A percentile compares a stretch with the other conserved stretches of the same genome.
These are phyloP conservation scores for Phaeotremella skinneri DNA, from an alignment of 768 basidiomycete species.

Conservation along the genomic window DNA sequence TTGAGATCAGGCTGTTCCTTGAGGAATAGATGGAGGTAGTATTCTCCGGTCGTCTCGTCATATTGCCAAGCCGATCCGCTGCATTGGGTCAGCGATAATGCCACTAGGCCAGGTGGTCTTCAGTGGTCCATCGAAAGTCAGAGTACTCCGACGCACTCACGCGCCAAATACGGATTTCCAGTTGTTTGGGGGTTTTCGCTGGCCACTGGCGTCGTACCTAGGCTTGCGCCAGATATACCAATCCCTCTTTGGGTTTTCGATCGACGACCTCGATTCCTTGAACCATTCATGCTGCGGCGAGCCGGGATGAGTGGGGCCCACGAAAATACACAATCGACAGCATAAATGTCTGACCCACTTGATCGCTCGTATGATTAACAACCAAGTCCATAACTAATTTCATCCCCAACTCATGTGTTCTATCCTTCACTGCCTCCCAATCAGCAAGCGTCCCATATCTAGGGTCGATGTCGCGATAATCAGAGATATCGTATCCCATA, in stretches of 20 bases:
- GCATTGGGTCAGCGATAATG: not conserved
- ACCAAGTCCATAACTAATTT: slow-evolving; percentile 77
- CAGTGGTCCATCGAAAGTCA: too few relatives aligned
- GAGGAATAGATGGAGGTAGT: slow-evolving; percentile 67
- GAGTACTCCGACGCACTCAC: slow-evolving; percentile 17
- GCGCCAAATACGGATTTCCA: slow-evolving; percentile 66
- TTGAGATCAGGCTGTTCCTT: slow-evolving; percentile 54
- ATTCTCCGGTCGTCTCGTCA: slow-evolving; percentile 65
- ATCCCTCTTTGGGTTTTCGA: slow-evolving; percentile 62
- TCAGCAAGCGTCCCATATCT: slow-evolving; percentile 59
- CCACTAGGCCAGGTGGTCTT: not conserved
- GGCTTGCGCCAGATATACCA: slow-evolving; percentile 76
- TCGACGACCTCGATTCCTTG: slow-evolving; percentile 58
- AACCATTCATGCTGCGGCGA: slow-evolving; percentile 76
- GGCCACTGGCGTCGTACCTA: slow-evolving; percentile 58
- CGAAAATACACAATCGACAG: not conserved
- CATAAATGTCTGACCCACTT: slow-evolving; percentile 13
- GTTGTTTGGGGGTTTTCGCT: slow-evolving; percentile 67
- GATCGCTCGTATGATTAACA: slow-evolving; percentile 61
- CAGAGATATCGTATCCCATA: slow-evolving; percentile 68
- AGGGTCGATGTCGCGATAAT: slow-evolving; percentile 56
- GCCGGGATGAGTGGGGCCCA: not conserved
- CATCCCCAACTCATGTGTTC: slow-evolving; percentile 63
- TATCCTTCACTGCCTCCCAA: slow-evolving; percentile 44
- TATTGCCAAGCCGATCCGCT: slow-evolving; percentile 65